Conservation (phyloP, 805 yeast species). For the Starmerella kuoi region DNA sequence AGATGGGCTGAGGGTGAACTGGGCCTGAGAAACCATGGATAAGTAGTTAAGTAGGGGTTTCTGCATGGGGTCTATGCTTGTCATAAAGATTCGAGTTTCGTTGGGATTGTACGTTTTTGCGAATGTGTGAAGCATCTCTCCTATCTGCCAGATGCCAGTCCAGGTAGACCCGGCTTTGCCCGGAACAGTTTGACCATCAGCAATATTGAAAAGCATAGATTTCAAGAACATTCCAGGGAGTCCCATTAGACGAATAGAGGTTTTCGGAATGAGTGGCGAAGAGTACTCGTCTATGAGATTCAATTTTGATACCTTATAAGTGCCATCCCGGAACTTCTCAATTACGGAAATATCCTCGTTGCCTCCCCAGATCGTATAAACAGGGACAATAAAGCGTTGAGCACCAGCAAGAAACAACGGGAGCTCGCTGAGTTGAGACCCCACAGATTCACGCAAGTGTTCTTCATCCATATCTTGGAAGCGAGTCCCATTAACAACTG, state of each 20-base stretch:
- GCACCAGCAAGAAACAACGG: slow-evolving; percentile 38
- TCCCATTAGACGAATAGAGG: slow-evolving; percentile 48
- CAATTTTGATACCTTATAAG: slow-evolving; percentile 44
- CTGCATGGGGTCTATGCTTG: slow-evolving; percentile 60
- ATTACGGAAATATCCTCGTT: slow-evolving; percentile 61
- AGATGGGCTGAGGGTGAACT: slow-evolving; percentile 49
- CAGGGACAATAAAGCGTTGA: slow-evolving; percentile 41
- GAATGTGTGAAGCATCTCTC: slow-evolving; percentile 45
- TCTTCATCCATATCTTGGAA: slow-evolving; percentile 40
- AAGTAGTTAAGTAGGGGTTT: slow-evolving; percentile 59
- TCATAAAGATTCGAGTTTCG: slow-evolving; percentile 48
- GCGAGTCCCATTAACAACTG: slow-evolving; percentile 39
- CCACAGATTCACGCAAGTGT: slow-evolving; percentile 31
- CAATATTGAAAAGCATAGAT: slow-evolving; percentile 57
- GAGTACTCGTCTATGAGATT: slow-evolving; percentile 45
- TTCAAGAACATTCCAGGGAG: slow-evolving; percentile 60
- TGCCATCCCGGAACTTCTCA: slow-evolving; percentile 46
- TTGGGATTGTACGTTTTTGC: slow-evolving; percentile 30
- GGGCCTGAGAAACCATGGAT: slow-evolving; percentile 54
- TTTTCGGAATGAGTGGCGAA: slow-evolving; percentile 25
- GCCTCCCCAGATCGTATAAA: slow-evolving; percentile 67
- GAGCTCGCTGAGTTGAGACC: slow-evolving; percentile 39
- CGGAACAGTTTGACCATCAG: slow-evolving; percentile 40
- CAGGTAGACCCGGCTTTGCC: slow-evolving; percentile 60
- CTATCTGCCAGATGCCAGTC: slow-evolving; percentile 61